Base-by-base conservation (phyloP, 2,329 filamentous ascomycete genomes). In the Ophiocordyceps polyrhachis-furcata region DNA sequence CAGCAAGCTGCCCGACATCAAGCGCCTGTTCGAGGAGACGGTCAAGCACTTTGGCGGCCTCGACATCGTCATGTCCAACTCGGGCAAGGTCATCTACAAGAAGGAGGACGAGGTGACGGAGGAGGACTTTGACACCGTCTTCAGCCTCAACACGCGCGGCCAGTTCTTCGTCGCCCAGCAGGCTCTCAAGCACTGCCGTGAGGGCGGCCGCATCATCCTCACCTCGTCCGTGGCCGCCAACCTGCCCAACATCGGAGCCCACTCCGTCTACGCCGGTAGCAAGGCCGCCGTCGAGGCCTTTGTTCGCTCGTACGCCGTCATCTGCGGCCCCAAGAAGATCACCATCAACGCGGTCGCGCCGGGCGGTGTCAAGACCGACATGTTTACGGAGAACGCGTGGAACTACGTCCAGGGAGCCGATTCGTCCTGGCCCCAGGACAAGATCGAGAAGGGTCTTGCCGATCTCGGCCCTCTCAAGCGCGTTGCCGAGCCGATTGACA, bases 281-380 rank as follows among this genome's bases (percentile, higher is more conserved):
- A 87, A 87, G 69, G 82, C 80, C 53, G 76, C 82, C 37, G 79
- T 86, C 49, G 82, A 86, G 62, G 79, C 79, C 12, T 83, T 86
- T 61, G 79, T 83, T 52, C 79, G 82, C 58, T 77, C 73, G 52
- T 81, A 86, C 63, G 79, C 82, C 6, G 79, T 77, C 41, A 78
- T 83, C 65, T 76, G 73, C 51, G 75, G 79, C 45, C 71, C 79
- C 64, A 71, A 76, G 54, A 74, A 75, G 46, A 78, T 81, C 57
- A 80, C 76, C 0, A 76, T 81, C 58, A 81, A 81, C 55, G 74
- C 73, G 40, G 68, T 81, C 28, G 78, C 78, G 0, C 78, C 78
- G 0, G 78, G 77, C 46, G 77, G 76, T 14, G 78, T 79, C 60
- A 78, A 78, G 64, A 77, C 71, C 14, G 77, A 80, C 52, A 80